These are phyloP conservation scores for Coemansia sp. DNA, from an alignment of 192 early-diverging fungal genomes.

Conservation along the genomic window DNA sequence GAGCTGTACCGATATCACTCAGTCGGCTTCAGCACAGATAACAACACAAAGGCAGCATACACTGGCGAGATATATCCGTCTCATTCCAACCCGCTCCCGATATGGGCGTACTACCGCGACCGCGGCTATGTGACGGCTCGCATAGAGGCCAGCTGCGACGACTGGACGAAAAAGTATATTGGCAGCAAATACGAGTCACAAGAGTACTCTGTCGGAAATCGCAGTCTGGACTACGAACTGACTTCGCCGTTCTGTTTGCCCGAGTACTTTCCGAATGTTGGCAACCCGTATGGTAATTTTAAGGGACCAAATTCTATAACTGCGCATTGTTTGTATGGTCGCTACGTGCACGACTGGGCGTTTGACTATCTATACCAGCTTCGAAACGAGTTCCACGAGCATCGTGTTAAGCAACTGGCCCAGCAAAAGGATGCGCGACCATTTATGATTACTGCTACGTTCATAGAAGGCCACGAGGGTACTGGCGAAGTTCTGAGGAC, in stretches of 20 bases:
- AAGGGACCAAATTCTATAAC: conserved; percentile 47
- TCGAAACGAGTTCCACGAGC: conserved; percentile 21
- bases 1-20: conserved; percentile 61
- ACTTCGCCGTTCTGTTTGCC: conserved; percentile 61
- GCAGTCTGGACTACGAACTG: conserved; percentile 60
- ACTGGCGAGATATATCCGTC: conserved; percentile 42
- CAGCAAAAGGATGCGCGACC: conserved; percentile 16
- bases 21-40: conserved; percentile 57
- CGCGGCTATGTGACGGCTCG: conserved; percentile 59
- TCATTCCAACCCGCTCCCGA: conserved; percentile 42
- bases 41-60: conserved; percentile 58
- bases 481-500: conserved; percentile 51
- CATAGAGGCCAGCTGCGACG: conserved; percentile 57
- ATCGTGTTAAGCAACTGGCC: neutral
- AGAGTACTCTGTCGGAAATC: conserved; percentile 35
- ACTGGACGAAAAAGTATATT: conserved; percentile 56
- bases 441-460: conserved; percentile 37
- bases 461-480: conserved; percentile 51
- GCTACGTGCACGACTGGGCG: conserved; percentile 47
- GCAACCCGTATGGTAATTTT: conserved; percentile 60
- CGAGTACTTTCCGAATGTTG: conserved; percentile 50
- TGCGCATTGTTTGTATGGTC: conserved; percentile 47
- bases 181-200: conserved; percentile 20
- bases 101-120: conserved; percentile 62
- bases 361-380: conserved; percentile 49